Base-by-base conservation (phyloP, 2,329 filamentous ascomycete genomes). In the Cladosporium phlei region DNA sequence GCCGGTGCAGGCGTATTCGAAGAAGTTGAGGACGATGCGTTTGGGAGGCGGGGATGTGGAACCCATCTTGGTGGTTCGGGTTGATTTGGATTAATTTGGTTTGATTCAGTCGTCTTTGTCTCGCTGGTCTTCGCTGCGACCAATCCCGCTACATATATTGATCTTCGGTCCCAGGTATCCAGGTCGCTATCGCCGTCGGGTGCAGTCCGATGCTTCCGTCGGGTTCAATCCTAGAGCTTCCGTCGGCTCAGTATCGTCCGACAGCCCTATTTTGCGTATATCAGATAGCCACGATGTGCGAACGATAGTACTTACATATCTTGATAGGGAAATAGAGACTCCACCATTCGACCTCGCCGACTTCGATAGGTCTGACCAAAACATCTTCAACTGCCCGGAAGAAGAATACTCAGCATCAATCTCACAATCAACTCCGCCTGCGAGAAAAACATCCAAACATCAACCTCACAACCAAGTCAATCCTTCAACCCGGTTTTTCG, bases 1-100 rank as follows among this genome's bases (percentile, higher is more conserved):
- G 25, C 69, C 30, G 17, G 30, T 33, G 16, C 30, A 33, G 16
- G 30, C 30, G 20, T 33, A 33, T 19, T 33, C 30, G 30, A 33
- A 33, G 14, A 33, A 33, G 16, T 33, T 33, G 2, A 33, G 16
- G 20, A 33, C 7, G 30, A 33, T 33, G 16, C 30, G 30, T 19
- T 33, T 33, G 14, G 17, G 17, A 17, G 16, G 4, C 11, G 14
- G 14, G 4, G 30, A 17, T 17, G 20, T 33, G 30, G 30, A 33
- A 33, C 30, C 30, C 30, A 33, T 33, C 11, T 5, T 16, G 14
- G 14, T 19, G 14, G 17, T 19, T 17, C 4, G 20, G 30, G 5
- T 33, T 19, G 8, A 4, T 2, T 19, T 19, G 30, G 14, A 5
- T 9, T 3, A 7, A 33, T 33, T 19, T 33, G 30, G 11, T 33